Conservation (phyloP, 2,329 filamentous ascomycete species). For the Colletotrichum lupini region DNA sequence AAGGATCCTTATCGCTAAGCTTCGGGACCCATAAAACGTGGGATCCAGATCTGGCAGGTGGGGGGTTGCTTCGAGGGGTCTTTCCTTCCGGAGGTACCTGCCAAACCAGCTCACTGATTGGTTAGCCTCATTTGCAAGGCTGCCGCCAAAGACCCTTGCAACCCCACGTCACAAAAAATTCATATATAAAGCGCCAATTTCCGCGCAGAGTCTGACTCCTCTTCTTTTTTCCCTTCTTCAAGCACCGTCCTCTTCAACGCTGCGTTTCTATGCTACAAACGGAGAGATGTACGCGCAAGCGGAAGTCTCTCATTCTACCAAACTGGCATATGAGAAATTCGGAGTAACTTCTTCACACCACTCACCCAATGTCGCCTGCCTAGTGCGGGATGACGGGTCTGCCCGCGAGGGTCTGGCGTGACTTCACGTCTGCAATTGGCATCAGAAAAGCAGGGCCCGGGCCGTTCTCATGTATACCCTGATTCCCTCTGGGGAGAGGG, state of each 20-base stretch:
- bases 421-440: slow-evolving; percentile 84
- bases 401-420: slow-evolving; percentile 90
- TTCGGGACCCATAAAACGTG: neutral
- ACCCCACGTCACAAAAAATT: slow-evolving; percentile 27
- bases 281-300: slow-evolving; percentile 58
- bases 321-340: slow-evolving; percentile 94
- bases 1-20: slow-evolving; percentile 25
- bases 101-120: slow-evolving; percentile 16
- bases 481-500: slow-evolving; percentile 35
- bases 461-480: slow-evolving; percentile 40
- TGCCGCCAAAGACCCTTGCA: slow-evolving; percentile 27
- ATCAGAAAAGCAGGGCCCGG: slow-evolving; percentile 87
- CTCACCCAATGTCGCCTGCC: slow-evolving; percentile 55
- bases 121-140: slow-evolving; percentile 35
- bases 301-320: slow-evolving; percentile 40
- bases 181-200: slow-evolving; percentile 22
- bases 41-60: slow-evolving; percentile 30
- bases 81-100: neutral
- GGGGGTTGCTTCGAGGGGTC: slow-evolving; percentile 19
- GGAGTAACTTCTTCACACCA: slow-evolving; percentile 85
- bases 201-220: neutral
- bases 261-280: slow-evolving; percentile 96
- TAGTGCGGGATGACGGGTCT: slow-evolving; percentile 63
- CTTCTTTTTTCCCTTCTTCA: slow-evolving; percentile 52
- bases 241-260: slow-evolving; percentile 90